These are phyloP conservation scores for Boehmeria nivea DNA, from an alignment of 306 rosid genomes.

Conservation along the genomic window DNA sequence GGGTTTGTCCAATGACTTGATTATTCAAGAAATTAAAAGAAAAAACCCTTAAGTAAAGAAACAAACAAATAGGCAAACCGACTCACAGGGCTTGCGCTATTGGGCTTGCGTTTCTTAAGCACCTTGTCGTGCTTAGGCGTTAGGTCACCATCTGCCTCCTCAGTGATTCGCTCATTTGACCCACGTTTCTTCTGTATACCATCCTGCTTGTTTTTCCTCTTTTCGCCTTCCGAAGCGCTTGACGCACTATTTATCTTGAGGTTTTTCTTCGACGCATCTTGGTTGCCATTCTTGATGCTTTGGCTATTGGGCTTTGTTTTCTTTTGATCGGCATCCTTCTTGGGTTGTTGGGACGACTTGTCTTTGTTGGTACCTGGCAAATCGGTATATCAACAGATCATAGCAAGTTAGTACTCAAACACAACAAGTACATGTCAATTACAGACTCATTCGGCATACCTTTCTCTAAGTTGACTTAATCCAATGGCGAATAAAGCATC, in stretches of 20 bases:
- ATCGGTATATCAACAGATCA: neutral
- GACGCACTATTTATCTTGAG: neutral
- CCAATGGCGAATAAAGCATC: too few species aligned
- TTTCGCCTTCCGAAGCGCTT: neutral
- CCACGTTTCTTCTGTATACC: conserved; percentile 7
- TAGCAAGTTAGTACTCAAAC: too few species aligned
- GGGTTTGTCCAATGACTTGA: neutral
- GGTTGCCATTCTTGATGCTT: neutral
- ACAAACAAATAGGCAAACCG: neutral
- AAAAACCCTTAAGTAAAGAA: neutral
- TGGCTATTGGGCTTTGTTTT: neutral
- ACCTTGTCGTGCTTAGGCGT: conserved; percentile 7
- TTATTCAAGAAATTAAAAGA: neutral
- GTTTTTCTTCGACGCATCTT: conserved; percentile 12
- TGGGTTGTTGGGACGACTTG: neutral
- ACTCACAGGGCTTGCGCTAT: conserved; percentile 30
- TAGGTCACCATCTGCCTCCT: neutral
- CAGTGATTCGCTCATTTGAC: neutral
- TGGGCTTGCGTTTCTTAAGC: conserved; percentile 14
- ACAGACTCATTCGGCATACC: too few species aligned
- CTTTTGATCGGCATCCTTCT: neutral
- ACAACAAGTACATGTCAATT: too few species aligned
- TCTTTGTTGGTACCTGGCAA: neutral
- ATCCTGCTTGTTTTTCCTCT: neutral
- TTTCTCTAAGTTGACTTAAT: too few species aligned